Base-by-base conservation (phyloP, 176 grass and related monocot genomes). In the Eragrostis curvula region DNA sequence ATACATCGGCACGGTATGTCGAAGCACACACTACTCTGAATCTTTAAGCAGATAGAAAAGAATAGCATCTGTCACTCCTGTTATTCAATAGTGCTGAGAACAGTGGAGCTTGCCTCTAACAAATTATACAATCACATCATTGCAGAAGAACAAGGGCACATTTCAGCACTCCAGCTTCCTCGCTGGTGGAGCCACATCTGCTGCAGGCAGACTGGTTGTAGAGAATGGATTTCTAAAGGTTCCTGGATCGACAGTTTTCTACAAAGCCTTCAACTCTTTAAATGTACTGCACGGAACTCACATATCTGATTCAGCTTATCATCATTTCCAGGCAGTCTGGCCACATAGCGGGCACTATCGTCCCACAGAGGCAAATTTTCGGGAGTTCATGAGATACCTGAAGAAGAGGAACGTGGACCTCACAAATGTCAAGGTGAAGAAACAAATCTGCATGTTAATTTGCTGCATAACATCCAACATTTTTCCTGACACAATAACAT, bases 91-190 rank as follows among this genome's bases (percentile, higher is more conserved):
- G 25, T 40, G 39, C 11, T 56, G 36, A 27, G 24, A 70, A 47
- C 46, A 10, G 70, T 7, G 9, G 70, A 40, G 1, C 7, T 58
- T 12, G 6, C 36, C 46, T 47, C 8, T 58, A 30, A 73, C 88
- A 68, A 24, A 82, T 71, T n/a, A 86, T 52, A 79, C 23, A 60
- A 73, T 44, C 32, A 77, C 21, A 68, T 36, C 68, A 30, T 61
- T 92, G 71, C 92, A 98, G 96, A 98, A 98, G 85, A 91, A 79
- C 52, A 98, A 90, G 66, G 96, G 96, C 25, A 93, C 83, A 87
- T 98, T 98, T 90, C 96, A 98, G 87, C 96, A 98, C 58, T 99
- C 96, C 45, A 99, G 96, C 92, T 99, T 99, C 81, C 93, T 99
- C 63, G 93, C 96, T 12, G 96, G 96, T 63, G 96, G 93, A 90